phyloP scores from a whole-genome alignment of 192 early-diverging fungal species.

The Funneliformis mosseae region DNA sequence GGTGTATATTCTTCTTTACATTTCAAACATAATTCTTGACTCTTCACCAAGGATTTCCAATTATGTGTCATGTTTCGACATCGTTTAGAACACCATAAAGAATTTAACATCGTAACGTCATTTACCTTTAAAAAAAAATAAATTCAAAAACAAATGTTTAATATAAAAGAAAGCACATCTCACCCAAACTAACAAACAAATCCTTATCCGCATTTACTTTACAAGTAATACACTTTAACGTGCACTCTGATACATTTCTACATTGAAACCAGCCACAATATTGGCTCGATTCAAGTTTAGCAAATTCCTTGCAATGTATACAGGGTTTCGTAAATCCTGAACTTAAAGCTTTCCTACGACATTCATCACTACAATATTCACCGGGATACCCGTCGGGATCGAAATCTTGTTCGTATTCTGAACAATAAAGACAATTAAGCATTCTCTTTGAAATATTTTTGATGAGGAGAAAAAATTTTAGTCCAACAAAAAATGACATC shows the following conservation, averaged over 20 bases:
- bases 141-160: background rate
- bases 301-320: conserved; percentile 5
- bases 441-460: background rate
- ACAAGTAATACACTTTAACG: background rate
- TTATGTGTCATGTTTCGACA: conserved; percentile 25
- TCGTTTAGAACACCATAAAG: conserved; percentile 29
- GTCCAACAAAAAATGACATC: too few species aligned
- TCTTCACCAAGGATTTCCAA: conserved; percentile 17
- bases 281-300: background rate
- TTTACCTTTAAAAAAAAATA: background rate
- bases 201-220: too few species aligned
- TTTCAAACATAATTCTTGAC: conserved; percentile 9
- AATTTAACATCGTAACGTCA: background rate
- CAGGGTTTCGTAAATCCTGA: conserved; percentile 16
- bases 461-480: too few species aligned
- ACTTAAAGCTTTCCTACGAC: conserved; percentile 8
- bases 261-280: conserved; percentile 26
- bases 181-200: background rate
- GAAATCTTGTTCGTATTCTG: background rate
- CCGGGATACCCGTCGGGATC: conserved; percentile 5
- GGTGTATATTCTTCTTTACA: background rate
- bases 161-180: background rate
- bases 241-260: background rate
- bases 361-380: conserved; percentile 29
- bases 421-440: conserved; percentile 19